These are phyloP conservation scores for Claviceps capensis DNA, from an alignment of 2,329 filamentous ascomycete genomes.

Conservation along the genomic window DNA sequence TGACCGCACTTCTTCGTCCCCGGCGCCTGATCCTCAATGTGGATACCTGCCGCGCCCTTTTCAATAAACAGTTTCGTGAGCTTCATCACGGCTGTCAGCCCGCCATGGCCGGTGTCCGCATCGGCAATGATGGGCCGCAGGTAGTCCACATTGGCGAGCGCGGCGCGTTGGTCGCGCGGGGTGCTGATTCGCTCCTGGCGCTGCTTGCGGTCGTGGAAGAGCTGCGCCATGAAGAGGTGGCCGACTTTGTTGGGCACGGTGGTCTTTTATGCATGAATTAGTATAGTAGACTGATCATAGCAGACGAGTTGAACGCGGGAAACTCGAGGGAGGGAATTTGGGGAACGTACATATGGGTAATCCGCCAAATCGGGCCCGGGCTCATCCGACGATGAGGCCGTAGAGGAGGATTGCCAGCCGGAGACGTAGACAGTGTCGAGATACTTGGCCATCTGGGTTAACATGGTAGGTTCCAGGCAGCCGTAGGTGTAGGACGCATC, in stretches of 20 bases:
- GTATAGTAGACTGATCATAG: neutral
- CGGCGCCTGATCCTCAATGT: conserved; percentile 96
- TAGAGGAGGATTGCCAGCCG: conserved; percentile 96
- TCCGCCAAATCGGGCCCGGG: conserved; percentile 95
- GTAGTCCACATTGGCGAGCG: conserved; percentile 76
- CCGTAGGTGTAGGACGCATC: conserved; percentile 92
- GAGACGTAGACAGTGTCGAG: conserved; percentile 98
- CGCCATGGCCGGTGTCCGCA: conserved; percentile 93
- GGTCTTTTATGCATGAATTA: conserved; percentile 39
- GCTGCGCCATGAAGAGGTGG: conserved; percentile 94
- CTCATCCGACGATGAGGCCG: conserved; percentile 87
- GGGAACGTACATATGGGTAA: conserved; percentile 65
- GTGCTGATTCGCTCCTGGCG: conserved; percentile 80
- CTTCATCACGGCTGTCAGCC: conserved; percentile 98
- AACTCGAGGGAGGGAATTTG: neutral
- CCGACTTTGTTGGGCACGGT: conserved; percentile 97
- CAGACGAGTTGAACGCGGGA: neutral
- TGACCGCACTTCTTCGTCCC: conserved; percentile 99
- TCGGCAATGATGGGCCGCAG: conserved; percentile 92
- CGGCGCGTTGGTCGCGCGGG: conserved; percentile 57
- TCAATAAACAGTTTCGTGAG: conserved; percentile 96
- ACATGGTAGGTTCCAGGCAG: conserved; percentile 93
- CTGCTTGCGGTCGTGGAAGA: conserved; percentile 99
- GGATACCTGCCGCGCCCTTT: conserved; percentile 91
- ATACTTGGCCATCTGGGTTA: conserved; percentile 99